Percentiles rank a stretch among this genome's conserved stretches.
Evolutionary conservation across 2,329 filamentous ascomycete genomes (phyloP).

Genomic region (Cercospora berteroae): DNA sequence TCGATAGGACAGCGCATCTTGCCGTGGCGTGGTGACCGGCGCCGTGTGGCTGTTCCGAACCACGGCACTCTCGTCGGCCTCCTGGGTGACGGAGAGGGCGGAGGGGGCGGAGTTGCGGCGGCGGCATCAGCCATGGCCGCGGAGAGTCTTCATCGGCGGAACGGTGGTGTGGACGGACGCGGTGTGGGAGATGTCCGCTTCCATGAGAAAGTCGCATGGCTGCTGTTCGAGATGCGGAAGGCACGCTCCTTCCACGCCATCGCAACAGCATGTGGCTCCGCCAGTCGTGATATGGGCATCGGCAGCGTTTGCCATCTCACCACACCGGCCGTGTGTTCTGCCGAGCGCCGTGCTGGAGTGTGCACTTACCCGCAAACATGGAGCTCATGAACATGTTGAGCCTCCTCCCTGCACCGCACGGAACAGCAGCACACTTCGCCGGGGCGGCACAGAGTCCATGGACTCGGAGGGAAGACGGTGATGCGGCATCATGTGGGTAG

Average conservation of each 20-base stretch:
- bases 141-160: not conserved
- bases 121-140: not conserved
- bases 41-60: conserved; percentile 15
- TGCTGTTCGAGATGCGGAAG: not conserved
- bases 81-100: not conserved
- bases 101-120: not conserved
- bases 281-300: not conserved
- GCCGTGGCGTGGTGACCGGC: not conserved
- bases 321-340: not conserved
- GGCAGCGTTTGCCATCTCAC: not conserved
- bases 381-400: conserved; percentile 22
- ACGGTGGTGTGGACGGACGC: not conserved
- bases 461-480: not conserved
- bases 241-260: not conserved
- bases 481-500: not conserved
- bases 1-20: not conserved
- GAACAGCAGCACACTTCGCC: not conserved
- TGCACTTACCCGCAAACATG: conserved; percentile 20
- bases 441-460: not conserved
- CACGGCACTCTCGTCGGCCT: conserved; percentile 12
- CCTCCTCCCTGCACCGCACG: not conserved
- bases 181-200: not conserved
- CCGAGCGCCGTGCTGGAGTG: not conserved
- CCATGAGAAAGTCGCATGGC: not conserved
- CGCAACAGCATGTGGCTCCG: not conserved